phyloP scores from a whole-genome alignment of 306 rosid genomes.

The Glycine soja region DNA sequence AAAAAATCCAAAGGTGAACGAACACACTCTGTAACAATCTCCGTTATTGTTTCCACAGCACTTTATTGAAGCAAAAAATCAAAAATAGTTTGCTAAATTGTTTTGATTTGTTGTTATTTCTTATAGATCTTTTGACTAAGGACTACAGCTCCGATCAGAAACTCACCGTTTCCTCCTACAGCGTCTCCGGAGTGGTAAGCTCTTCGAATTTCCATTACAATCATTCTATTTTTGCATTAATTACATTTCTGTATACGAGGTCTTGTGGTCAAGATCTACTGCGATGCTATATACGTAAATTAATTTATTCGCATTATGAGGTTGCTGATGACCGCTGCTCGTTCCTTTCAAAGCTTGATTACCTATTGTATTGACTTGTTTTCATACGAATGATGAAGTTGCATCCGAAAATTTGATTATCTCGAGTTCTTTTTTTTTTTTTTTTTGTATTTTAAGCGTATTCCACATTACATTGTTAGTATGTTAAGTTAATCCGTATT shows the following conservation, averaged over 20 bases:
- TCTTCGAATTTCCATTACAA: conserved; percentile 32
- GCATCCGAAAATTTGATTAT: not conserved
- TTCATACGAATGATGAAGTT: conserved; percentile 10
- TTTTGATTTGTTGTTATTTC: conserved; percentile 37
- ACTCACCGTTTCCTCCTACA: conserved; percentile 72
- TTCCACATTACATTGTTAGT: not conserved
- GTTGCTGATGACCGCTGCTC: not conserved
- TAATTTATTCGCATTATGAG: conserved; percentile 5
- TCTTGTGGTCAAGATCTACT: conserved; percentile 21
- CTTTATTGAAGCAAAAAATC: not conserved
- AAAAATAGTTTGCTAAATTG: not conserved
- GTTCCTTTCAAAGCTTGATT: conserved; percentile 2
- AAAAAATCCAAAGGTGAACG: conserved; percentile 80
- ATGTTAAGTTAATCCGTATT: not conserved
- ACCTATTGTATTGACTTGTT: conserved; percentile 21
- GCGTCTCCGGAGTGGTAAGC: conserved; percentile 82
- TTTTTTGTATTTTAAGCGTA: not conserved
- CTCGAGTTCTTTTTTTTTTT: not conserved
- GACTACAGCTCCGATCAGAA: conserved; percentile 87
- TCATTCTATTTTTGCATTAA: not conserved
- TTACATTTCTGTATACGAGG: not conserved
- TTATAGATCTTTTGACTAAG: conserved; percentile 81
- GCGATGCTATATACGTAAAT: not conserved
- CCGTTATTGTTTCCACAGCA: conserved; percentile 19
- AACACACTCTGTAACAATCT: not conserved